Base-by-base conservation (phyloP, 2,329 filamentous ascomycete species). In the Delphinella strobiligena region DNA sequence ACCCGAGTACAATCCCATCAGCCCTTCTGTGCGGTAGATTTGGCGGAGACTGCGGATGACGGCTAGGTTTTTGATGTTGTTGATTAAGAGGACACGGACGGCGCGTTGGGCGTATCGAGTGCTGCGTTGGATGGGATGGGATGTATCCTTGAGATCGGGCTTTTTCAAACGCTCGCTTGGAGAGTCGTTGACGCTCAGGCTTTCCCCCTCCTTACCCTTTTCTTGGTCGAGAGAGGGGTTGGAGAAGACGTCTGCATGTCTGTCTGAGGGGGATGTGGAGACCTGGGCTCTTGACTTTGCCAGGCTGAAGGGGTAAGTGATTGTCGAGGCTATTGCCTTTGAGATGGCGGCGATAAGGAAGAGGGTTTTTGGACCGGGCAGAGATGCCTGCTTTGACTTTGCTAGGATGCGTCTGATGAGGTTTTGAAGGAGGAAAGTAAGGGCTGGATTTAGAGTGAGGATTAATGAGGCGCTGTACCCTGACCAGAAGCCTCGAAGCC, bases 241-340 rank as follows among this genome's bases (percentile, higher is more conserved):
- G n/a, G n/a, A n/a, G n/a, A n/a, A n/a, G n/a, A n/a, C n/a, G n/a
- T n/a, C 22, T 27, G 12, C 22, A 27, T 12, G 7, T 12, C 12
- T 7, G 7, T 7, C 7, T 27, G 22, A 7, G 22, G 22, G 22
- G 7, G 22, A 7, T 12, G 7, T 27, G 1, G 71, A 69, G 17
- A 81, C 73, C 55, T 93, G 85, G 3, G 84, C 72, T 18, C 84
- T 71, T 2, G 83, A 76, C 62, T 89, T 89, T n/a, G 84, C 85
- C 19, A 87, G 76, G 41, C 83, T 82, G 57, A 94, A 80, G 0
- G 88, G 88, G 54, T 93, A 94, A 1, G 83, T 93, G 42, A 87
- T 63, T 0, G 75, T 71, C 5, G 79, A 84, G 0, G 86, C 86
- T 17, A 80, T 64, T 1, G 78, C 78, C 61, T 94, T 94, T 59